Percentiles rank a stretch among this genome's conserved stretches.
Conservation (phyloP, 345 rosid genomes). For the Camelina laxa region DNA sequence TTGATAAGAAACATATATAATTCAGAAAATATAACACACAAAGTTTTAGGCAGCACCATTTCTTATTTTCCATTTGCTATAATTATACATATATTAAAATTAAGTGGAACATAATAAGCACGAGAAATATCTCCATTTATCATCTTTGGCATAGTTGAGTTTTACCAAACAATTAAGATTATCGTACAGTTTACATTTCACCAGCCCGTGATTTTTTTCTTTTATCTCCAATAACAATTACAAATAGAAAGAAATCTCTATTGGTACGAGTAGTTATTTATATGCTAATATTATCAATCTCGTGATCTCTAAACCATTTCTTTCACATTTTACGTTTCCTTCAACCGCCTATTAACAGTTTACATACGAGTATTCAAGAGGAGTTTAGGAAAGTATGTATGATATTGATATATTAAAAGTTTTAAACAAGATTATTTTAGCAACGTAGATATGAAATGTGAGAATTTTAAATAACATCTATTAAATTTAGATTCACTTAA, state of each 20-base stretch:
- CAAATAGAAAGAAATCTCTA: neutral
- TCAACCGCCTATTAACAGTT: neutral
- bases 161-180: conserved; percentile 36
- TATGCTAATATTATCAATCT: neutral
- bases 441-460: neutral
- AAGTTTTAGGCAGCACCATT: neutral
- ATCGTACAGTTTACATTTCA: conserved; percentile 20
- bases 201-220: conserved; percentile 6
- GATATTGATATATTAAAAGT: neutral
- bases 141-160: conserved; percentile 26
- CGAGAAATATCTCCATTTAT: neutral
- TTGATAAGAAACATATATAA: neutral
- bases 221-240: neutral
- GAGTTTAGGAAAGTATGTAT: neutral
- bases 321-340: conserved; percentile 3
- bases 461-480: neutral
- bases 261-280: neutral
- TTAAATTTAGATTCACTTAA: neutral
- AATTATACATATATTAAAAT: neutral
- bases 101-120: neutral
- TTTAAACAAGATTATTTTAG: neutral
- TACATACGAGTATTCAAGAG: neutral
- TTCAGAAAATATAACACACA: neutral
- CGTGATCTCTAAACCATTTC: neutral
- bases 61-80: neutral